phyloP scores from a whole-genome alignment of 345 rosid genomes.

The Boechera divaricarpa region DNA sequence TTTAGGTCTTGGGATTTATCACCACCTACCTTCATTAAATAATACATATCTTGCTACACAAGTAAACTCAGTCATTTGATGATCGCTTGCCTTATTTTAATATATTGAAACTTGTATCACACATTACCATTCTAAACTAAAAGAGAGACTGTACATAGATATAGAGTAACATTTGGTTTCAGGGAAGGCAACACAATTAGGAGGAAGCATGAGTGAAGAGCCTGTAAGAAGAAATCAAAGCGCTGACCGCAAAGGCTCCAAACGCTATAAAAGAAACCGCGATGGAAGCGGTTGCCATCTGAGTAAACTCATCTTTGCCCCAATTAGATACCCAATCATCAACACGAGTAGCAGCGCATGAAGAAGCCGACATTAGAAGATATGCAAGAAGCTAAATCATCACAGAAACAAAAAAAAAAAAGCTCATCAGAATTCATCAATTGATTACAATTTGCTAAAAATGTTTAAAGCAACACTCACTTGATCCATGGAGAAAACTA shows the following conservation, averaged over 20 bases:
- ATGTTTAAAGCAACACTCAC: conserved; percentile 46
- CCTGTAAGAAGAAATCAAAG: conserved; percentile 75
- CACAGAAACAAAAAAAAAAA: neutral
- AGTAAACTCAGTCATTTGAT: conserved; percentile 29
- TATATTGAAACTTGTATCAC: conserved; percentile 22
- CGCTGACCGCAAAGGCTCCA: conserved; percentile 75
- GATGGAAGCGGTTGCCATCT: conserved; percentile 90
- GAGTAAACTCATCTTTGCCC: conserved; percentile 98
- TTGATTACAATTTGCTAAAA: neutral
- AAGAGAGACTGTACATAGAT: conserved; percentile 40
- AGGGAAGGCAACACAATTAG: conserved; percentile 33
- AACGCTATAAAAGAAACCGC: conserved; percentile 84
- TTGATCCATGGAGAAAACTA: conserved; percentile 92
- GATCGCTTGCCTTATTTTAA: conserved; percentile 27
- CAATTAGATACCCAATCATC: conserved; percentile 96
- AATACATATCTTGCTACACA: conserved; percentile 37
- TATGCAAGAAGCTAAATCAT: conserved; percentile 67
- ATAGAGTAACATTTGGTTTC: neutral
- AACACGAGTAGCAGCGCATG: conserved; percentile 92
- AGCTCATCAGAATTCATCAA: conserved; percentile 26
- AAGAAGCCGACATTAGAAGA: conserved; percentile 87
- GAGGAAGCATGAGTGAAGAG: conserved; percentile 54
- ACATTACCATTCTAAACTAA: conserved; percentile 34
- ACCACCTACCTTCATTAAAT: conserved; percentile 25
- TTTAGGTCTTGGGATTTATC: conserved; percentile 30